These are phyloP conservation scores for Thalassiosira pacifica DNA, from an alignment of 352 stramenopile species.

Conservation along the genomic window DNA sequence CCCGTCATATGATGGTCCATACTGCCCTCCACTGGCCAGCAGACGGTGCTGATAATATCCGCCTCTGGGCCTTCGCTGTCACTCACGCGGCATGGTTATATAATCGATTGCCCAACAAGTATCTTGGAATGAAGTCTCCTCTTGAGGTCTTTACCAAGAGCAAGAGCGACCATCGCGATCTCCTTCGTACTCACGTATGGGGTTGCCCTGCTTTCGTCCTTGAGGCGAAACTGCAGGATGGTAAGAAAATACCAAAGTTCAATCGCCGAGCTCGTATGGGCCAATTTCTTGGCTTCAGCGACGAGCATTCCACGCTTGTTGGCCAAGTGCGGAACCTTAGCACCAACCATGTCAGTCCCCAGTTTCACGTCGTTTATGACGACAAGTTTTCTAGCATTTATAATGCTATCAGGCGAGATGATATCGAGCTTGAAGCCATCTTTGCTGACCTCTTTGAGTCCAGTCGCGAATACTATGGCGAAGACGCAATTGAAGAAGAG, in stretches of 20 bases:
- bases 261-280: slow-evolving; percentile 27
- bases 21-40: slow-evolving; percentile 36
- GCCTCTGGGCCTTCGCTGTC: slow-evolving; percentile 10
- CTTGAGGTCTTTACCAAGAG: slow-evolving; percentile 48
- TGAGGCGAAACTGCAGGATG: slow-evolving; percentile 52
- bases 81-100: slow-evolving; percentile 51
- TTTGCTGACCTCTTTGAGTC: too few species aligned
- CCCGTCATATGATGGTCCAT: not conserved
- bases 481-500: too few species aligned
- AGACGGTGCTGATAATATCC: slow-evolving; percentile 20
- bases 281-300: slow-evolving; percentile 61
- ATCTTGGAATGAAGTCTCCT: slow-evolving; percentile 28
- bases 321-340: not conserved
- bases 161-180: slow-evolving; percentile 17
- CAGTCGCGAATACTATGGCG: too few species aligned
- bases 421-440: too few species aligned
- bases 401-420: too few species aligned
- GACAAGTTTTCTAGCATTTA: too few species aligned
- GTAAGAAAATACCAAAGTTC: slow-evolving; percentile 70
- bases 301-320: slow-evolving; percentile 47
- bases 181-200: slow-evolving; percentile 59
- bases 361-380: not conserved
- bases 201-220: slow-evolving; percentile 74
- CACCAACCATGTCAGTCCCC: not conserved
- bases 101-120: slow-evolving; percentile 48